These are phyloP conservation scores for Tolypocladium tundrense DNA, from an alignment of 2,329 filamentous ascomycete genomes.

Conservation along the genomic window DNA sequence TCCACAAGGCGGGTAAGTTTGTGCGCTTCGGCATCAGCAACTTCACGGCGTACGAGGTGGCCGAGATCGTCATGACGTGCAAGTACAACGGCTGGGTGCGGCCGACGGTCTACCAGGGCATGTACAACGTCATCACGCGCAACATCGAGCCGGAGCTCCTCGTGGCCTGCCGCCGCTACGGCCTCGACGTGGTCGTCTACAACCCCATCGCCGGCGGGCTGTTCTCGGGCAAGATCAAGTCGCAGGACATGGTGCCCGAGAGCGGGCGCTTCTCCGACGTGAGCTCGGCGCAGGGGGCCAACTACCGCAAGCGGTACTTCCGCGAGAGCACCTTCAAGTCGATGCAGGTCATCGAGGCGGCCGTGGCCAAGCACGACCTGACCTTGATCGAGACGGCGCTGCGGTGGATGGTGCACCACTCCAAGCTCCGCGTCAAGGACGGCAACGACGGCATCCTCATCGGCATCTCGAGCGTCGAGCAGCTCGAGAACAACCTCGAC, in stretches of 20 bases:
- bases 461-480: constrained; percentile 45
- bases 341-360: constrained; percentile 56
- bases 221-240: constrained; percentile 71
- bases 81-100: constrained; percentile 72
- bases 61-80: constrained; percentile 72
- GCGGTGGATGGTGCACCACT: constrained; percentile 66
- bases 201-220: constrained; percentile 75
- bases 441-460: constrained; percentile 51
- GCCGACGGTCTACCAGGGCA: constrained; percentile 76
- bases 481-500: constrained; percentile 48
- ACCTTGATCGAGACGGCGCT: constrained; percentile 64
- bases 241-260: constrained; percentile 46
- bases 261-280: constrained; percentile 62
- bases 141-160: constrained; percentile 67
- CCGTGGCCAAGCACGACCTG: constrained; percentile 55
- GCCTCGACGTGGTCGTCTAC: constrained; percentile 69
- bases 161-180: constrained; percentile 63
- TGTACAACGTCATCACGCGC: constrained; percentile 76
- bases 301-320: constrained; percentile 63
- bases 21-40: constrained; percentile 71
- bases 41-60: constrained; percentile 79
- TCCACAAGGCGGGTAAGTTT: constrained; percentile 83
- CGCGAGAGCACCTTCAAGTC: constrained; percentile 54
- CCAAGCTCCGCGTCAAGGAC: constrained; percentile 39
- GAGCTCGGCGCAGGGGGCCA: constrained; percentile 36